A percentile compares a stretch with the other conserved stretches of the same genome.
Evolutionary conservation across 2,329 filamentous ascomycete genomes (phyloP).

Genomic region (Diaporthe citri): DNA sequence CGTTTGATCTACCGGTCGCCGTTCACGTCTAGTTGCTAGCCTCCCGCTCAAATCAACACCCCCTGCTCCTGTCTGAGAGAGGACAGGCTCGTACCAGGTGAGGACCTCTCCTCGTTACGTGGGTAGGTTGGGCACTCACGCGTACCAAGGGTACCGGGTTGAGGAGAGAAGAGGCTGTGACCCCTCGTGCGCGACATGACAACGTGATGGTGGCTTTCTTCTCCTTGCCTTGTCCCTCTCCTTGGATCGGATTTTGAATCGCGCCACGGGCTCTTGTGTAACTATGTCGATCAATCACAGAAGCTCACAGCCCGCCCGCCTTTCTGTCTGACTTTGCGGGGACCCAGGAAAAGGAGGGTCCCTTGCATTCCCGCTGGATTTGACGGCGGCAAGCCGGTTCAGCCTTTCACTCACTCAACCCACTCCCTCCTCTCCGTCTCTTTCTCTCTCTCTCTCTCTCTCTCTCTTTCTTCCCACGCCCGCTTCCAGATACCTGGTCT

Average conservation of each 20-base stretch:
- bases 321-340: slow-evolving; percentile 19
- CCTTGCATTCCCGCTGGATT: slow-evolving; percentile 31
- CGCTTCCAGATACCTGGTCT: background rate
- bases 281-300: slow-evolving; percentile 16
- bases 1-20: slow-evolving; percentile 32
- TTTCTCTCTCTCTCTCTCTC: background rate
- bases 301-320: background rate
- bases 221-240: background rate
- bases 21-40: slow-evolving; percentile 28
- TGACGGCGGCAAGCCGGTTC: slow-evolving; percentile 28
- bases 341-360: slow-evolving; percentile 23
- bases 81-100: background rate
- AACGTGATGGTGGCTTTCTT: slow-evolving; percentile 9
- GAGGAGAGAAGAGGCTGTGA: background rate
- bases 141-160: background rate
- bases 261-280: slow-evolving; percentile 13
- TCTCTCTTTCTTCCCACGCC: slow-evolving; percentile 3
- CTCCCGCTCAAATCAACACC: background rate
- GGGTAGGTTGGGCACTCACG: background rate
- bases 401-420: background rate
- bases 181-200: slow-evolving; percentile 14
- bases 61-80: slow-evolving; percentile 3
- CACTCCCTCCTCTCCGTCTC: background rate
- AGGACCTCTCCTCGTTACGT: background rate
- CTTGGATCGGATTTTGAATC: slow-evolving; percentile 18